phyloP scores from a whole-genome alignment of 441 rosid species.

The Cnidoscolus chayamansa region DNA sequence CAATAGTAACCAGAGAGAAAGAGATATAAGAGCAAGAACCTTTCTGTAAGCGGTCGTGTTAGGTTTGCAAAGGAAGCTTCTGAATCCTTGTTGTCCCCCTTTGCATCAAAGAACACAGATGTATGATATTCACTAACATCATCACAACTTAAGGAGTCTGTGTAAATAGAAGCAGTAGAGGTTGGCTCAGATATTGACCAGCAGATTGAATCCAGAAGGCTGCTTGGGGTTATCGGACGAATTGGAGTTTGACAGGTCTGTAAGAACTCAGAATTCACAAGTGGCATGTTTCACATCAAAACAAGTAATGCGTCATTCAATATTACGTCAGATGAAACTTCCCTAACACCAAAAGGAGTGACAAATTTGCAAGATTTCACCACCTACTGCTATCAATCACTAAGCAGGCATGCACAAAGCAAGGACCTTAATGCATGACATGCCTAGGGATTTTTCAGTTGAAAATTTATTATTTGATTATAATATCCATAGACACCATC shows the following conservation, averaged over 20 bases:
- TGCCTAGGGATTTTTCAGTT: not conserved
- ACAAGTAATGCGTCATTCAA: constrained; percentile 11
- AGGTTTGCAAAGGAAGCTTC: constrained; percentile 74
- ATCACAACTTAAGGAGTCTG: constrained; percentile 58
- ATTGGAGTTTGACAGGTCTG: constrained; percentile 89
- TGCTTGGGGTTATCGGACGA: constrained; percentile 78
- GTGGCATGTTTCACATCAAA: constrained; percentile 15
- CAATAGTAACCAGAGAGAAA: not conserved
- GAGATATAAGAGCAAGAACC: constrained; percentile 37
- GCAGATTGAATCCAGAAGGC: constrained; percentile 85
- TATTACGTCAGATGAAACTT: constrained; percentile 1
- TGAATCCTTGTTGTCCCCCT: constrained; percentile 56
- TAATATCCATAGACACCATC: not conserved
- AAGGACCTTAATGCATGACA: not conserved
- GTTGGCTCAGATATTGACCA: constrained; percentile 93
- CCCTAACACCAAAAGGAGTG: constrained; percentile 24
- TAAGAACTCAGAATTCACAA: constrained; percentile 16
- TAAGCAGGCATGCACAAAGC: not conserved
- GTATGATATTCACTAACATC: constrained; percentile 47
- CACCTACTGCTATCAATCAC: not conserved
- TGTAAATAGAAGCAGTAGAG: constrained; percentile 73
- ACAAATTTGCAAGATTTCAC: constrained; percentile 8
- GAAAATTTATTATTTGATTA: not conserved
- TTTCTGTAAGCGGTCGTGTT: constrained; percentile 75
- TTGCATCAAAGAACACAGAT: constrained; percentile 52